phyloP scores from a whole-genome alignment of 495 filamentous ascomycete genomes.

The Penicillium egyptiacum region DNA sequence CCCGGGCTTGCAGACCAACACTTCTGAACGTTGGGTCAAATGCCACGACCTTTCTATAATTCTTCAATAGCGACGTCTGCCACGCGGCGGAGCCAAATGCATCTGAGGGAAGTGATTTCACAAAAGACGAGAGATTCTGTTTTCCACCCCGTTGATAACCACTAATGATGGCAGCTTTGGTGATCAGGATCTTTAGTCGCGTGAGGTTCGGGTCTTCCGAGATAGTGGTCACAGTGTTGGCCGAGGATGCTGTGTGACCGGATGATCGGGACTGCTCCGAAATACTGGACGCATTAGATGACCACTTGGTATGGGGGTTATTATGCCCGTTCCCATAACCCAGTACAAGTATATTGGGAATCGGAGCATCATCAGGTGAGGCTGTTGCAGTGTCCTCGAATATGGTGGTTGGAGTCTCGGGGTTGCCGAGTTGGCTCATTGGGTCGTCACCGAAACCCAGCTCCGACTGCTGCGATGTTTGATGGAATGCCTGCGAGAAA shows the following conservation, averaged over 20 bases:
- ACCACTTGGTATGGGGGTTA: slow-evolving; percentile 59
- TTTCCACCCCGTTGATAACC: slow-evolving; percentile 58
- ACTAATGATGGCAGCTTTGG: slow-evolving; percentile 78
- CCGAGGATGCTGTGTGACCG: slow-evolving; percentile 65
- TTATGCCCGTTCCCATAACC: slow-evolving; percentile 53
- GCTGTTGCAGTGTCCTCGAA: slow-evolving; percentile 80
- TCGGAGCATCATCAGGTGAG: slow-evolving; percentile 71
- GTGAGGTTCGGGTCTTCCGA: slow-evolving; percentile 72
- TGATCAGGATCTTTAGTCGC: slow-evolving; percentile 69
- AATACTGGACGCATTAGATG: slow-evolving; percentile 67
- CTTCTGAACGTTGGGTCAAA: slow-evolving; percentile 64
- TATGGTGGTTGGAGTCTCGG: slow-evolving; percentile 89
- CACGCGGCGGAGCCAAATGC: slow-evolving; percentile 72
- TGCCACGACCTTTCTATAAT: slow-evolving; percentile 74
- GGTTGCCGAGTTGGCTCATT: slow-evolving; percentile 48
- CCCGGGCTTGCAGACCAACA: slow-evolving; percentile 55
- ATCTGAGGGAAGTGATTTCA: slow-evolving; percentile 70
- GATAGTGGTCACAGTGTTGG: slow-evolving; percentile 64
- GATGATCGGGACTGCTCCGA: slow-evolving; percentile 73
- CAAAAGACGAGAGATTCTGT: slow-evolving; percentile 63
- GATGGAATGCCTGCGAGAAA: slow-evolving; percentile 57
- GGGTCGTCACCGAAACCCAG: slow-evolving; percentile 33
- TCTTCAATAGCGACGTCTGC: slow-evolving; percentile 68
- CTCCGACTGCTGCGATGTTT: slow-evolving; percentile 42
- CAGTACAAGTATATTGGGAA: slow-evolving; percentile 83